Percentiles rank a stretch among this genome's conserved stretches.
Conservation (phyloP, 371 early-diverging fungal genomes). For the Coemansia sp. region DNA sequence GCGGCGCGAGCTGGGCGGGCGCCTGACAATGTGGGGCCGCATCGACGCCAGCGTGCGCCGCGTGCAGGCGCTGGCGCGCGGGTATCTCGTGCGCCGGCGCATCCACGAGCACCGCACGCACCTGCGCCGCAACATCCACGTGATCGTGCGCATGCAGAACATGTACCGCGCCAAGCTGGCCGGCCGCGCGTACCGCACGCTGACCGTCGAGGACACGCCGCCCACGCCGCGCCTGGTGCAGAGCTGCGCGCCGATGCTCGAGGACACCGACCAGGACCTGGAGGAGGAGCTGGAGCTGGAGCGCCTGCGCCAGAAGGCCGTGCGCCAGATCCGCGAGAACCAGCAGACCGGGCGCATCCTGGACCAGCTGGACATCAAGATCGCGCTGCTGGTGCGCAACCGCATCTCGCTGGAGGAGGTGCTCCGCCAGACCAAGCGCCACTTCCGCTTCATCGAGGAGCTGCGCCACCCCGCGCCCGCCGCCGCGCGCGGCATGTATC, state of each 20-base stretch:
- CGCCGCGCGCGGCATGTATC: constrained; percentile 15
- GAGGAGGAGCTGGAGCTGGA: constrained; percentile 91
- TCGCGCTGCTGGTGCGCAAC: constrained; percentile 95
- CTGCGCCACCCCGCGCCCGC: constrained; percentile 38
- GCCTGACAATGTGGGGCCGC: constrained; percentile 42
- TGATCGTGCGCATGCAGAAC: constrained; percentile 83
- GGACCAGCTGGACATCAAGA: constrained; percentile 91
- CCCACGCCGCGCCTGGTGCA: constrained; percentile 73
- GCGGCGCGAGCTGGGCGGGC: constrained; percentile 53
- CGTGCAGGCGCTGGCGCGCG: constrained; percentile 73
- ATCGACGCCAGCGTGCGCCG: constrained; percentile 48
- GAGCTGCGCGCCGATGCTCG: constrained; percentile 85
- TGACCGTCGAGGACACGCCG: constrained; percentile 76
- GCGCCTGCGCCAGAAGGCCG: constrained; percentile 77
- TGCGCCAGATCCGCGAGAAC: constrained; percentile 89
- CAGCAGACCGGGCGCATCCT: constrained; percentile 77
- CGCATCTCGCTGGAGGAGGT: constrained; percentile 93
- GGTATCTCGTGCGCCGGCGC: constrained; percentile 61
- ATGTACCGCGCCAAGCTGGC: constrained; percentile 79
- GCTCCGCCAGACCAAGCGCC: constrained; percentile 47
- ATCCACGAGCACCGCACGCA: constrained; percentile 62
- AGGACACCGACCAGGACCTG: constrained; percentile 88
- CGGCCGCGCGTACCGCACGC: constrained; percentile 73
- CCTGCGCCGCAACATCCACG: constrained; percentile 65
- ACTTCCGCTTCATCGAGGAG: constrained; percentile 52